phyloP scores from a whole-genome alignment of 805 yeast genomes.

The Candida caryicola region DNA sequence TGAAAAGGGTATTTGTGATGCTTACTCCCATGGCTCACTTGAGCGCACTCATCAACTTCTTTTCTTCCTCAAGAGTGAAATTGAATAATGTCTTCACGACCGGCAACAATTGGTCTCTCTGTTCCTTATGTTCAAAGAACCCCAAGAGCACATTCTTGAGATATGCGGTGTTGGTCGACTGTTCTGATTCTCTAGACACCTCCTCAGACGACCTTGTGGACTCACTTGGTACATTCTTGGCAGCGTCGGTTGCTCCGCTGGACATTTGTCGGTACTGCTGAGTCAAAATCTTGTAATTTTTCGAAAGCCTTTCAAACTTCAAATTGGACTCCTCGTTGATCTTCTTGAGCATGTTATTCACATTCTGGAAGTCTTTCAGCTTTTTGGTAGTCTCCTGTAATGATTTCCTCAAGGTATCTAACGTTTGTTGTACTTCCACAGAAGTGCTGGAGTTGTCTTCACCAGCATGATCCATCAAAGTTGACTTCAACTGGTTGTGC shows the following conservation, averaged over 20 bases:
- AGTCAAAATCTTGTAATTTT: slow-evolving; percentile 63
- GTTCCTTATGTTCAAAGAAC: slow-evolving; percentile 89
- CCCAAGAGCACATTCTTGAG: slow-evolving; percentile 88
- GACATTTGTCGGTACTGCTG: slow-evolving; percentile 49
- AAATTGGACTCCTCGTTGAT: slow-evolving; percentile 65
- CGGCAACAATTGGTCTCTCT: slow-evolving; percentile 78
- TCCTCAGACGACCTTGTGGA: slow-evolving; percentile 19
- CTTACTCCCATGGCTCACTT: slow-evolving; percentile 22
- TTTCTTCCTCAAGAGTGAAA: slow-evolving; percentile 69
- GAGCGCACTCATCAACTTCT: slow-evolving; percentile 59
- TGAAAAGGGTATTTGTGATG: no score
- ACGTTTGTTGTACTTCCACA: slow-evolving; percentile 27
- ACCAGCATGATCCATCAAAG: not conserved
- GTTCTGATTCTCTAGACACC: not conserved
- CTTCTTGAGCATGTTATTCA: slow-evolving; percentile 53
- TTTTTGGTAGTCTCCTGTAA: slow-evolving; percentile 50
- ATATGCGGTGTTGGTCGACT: slow-evolving; percentile 58
- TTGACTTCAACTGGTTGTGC: slow-evolving; percentile 1
- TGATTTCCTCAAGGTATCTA: slow-evolving; percentile 50
- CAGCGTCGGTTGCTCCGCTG: slow-evolving; percentile 2
- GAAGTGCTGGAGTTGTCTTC: not conserved
- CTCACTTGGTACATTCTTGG: slow-evolving; percentile 10
- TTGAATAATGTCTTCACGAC: slow-evolving; percentile 76
- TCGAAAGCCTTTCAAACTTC: slow-evolving; percentile 66
- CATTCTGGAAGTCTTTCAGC: slow-evolving; percentile 52